Evolutionary conservation across 2,329 filamentous ascomycete species (phyloP).

Genomic region (Aspergillus sp.): DNA sequence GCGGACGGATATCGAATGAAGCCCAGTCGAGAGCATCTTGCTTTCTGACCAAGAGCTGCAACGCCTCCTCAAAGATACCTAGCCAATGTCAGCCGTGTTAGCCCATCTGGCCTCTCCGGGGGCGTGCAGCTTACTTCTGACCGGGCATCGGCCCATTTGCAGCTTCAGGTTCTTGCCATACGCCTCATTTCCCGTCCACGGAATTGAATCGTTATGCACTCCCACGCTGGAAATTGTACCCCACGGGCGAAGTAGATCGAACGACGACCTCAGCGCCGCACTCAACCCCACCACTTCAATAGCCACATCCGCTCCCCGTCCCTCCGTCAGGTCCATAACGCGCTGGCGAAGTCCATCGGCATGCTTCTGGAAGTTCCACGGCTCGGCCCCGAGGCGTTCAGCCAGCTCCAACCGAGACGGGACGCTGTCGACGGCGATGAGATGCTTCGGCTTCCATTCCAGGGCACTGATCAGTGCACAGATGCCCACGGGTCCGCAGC

Average conservation of each 20-base stretch:
- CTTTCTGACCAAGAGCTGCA: slow-evolving; percentile 62
- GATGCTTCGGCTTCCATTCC: slow-evolving; percentile 67
- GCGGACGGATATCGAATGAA: slow-evolving; percentile 63
- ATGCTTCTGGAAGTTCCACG: slow-evolving; percentile 72
- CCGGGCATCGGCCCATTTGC: slow-evolving; percentile 74
- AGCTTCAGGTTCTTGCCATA: slow-evolving; percentile 67
- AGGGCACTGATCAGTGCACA: slow-evolving; percentile 58
- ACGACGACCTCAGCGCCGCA: slow-evolving; percentile 66
- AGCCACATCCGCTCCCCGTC: slow-evolving; percentile 78
- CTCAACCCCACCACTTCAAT: slow-evolving; percentile 74
- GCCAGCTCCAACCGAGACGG: slow-evolving; percentile 71
- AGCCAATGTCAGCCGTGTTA: not conserved
- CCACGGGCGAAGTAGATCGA: slow-evolving; percentile 70
- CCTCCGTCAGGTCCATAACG: slow-evolving; percentile 71
- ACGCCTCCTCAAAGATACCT: slow-evolving; percentile 62
- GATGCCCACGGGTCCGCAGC: slow-evolving; percentile 18
- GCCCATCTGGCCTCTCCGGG: too few relatives aligned
- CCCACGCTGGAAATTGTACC: slow-evolving; percentile 71
- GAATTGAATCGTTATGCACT: slow-evolving; percentile 70
- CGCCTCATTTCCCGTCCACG: slow-evolving; percentile 63
- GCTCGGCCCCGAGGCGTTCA: slow-evolving; percentile 70
- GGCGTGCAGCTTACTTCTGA: slow-evolving; percentile 37
- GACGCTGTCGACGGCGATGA: slow-evolving; percentile 78
- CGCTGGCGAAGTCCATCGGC: slow-evolving; percentile 54
- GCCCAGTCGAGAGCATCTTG: slow-evolving; percentile 64